Evolutionary conservation across 257 asterid genomes (phyloP), one percentile per base, ranked within the genome.

Genomic region (Solanum sejunctum): DNA sequence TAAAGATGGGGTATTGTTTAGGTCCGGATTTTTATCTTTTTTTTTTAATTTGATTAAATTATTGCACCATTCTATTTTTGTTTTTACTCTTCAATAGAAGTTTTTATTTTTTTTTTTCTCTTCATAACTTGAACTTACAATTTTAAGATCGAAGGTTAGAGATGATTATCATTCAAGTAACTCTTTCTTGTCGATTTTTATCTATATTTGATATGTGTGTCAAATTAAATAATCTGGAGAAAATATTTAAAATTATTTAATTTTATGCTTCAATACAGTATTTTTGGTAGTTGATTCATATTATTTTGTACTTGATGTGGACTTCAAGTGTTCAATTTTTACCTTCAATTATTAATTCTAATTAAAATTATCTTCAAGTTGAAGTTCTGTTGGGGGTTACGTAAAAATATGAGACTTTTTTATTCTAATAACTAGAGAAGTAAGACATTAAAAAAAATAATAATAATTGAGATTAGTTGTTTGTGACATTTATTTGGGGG

Each of bases 31-130:
- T 23, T 23, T 61, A 61, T 21, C 28, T 21, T 3, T 18, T 36
- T 36, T 18, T 56, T 56, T 56, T 26, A 26, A 15, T 20, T 12
- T 0, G 56, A 6, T 12, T 6, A 51, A 51, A 12, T 51, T 15
- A 12, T 0, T 4, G 5, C 4, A 52, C 17, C 56, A 52, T 2
- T 52, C 56, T 12, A 6, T 20, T 3, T 20, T 20, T 57, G 9
- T 20, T 3, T 20, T 57, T 9, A 18, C 8, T 57, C 6, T 23
- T 18, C 12, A 1, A 17, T 56, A 2, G 18, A 17, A 18, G 63
- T 10, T 56, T 17, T 56, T 10, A 57, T 36, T 0, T 36, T 0
- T 8, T 57, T 20, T 18, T 1, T 0, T 1, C 6, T 3, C 2
- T 18, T 20, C 1, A 57, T 20, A 21, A 57, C 1, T 57, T 12